Percentiles rank a stretch among this genome's conserved stretches.
Conservation (phyloP, 139 green algal genomes). For the Tetratostichococcus sp. region DNA sequence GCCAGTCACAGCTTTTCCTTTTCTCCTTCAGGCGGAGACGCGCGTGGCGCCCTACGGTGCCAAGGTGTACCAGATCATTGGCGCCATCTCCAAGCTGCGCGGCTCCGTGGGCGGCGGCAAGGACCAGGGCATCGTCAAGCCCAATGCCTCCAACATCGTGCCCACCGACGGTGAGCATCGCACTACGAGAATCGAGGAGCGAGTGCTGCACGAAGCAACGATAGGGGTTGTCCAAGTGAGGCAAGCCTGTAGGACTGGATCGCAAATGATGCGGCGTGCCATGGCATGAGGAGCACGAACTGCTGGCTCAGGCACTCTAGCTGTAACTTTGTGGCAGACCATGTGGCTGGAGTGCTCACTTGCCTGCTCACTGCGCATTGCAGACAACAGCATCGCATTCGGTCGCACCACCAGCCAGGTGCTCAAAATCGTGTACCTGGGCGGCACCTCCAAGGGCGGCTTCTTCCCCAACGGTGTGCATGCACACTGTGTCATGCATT, state of each 20-base stretch:
- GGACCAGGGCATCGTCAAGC: constrained; percentile 3
- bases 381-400: constrained; percentile 6
- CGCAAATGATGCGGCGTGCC: too few species aligned
- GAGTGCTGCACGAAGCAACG: too few species aligned
- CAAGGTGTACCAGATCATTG: constrained; percentile 9
- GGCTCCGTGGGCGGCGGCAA: constrained; percentile 25
- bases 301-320: too few species aligned
- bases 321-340: too few species aligned
- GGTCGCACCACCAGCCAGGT: constrained; percentile 19
- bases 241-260: too few species aligned
- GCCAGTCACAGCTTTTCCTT: too few species aligned
- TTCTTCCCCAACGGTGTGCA: constrained; percentile 41
- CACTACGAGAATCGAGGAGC: too few species aligned
- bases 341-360: too few species aligned
- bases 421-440: constrained; percentile 38
- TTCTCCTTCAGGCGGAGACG: background rate
- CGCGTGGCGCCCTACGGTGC: background rate
- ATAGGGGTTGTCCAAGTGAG: too few species aligned
- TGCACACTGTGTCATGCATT: constrained; percentile 1
- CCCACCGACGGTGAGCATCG: background rate
- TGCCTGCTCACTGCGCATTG: background rate
- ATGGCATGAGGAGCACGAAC: too few species aligned
- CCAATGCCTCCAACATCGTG: background rate
- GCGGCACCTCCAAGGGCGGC: constrained; percentile 18
- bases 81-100: constrained; percentile 33